Conservation (phyloP, 2,329 filamentous ascomycete species). For the Nigrospora osmanthi region DNA sequence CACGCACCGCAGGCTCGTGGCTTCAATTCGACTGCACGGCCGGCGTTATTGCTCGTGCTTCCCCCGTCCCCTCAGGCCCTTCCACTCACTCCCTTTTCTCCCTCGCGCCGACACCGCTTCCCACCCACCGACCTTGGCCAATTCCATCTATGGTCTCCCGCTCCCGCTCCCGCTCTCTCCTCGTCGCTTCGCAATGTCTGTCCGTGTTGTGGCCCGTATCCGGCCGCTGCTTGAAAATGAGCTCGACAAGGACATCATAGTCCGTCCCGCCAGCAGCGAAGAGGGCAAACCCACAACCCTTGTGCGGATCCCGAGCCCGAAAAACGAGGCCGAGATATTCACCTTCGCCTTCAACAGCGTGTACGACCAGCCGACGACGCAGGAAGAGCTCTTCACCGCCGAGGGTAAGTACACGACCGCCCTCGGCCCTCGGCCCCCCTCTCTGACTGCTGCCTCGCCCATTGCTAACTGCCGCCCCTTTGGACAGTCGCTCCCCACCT, state of each 20-base stretch:
- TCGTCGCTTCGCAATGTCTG: conserved; percentile 39
- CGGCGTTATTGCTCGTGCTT: too few relatives aligned
- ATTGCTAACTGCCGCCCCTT: conserved; percentile 8
- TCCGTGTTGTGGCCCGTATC: conserved; percentile 85
- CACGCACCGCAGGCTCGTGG: too few relatives aligned
- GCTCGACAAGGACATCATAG: conserved; percentile 79
- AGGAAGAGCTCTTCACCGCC: conserved; percentile 81
- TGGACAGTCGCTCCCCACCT: conserved; percentile 73
- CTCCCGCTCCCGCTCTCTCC: not conserved
- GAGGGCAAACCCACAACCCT: conserved; percentile 56
- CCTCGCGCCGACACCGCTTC: too few relatives aligned
- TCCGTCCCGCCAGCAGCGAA: conserved; percentile 57
- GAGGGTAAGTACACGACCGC: conserved; percentile 56
- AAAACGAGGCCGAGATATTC: conserved; percentile 85
- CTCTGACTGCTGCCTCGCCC: not conserved
- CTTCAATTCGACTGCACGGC: too few relatives aligned
- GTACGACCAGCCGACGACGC: conserved; percentile 71
- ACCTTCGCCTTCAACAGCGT: conserved; percentile 93
- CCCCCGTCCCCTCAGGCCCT: too few relatives aligned
- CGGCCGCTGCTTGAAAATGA: conserved; percentile 82
- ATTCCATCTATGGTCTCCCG: not conserved
- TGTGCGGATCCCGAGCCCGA: conserved; percentile 87
- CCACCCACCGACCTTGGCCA: too few relatives aligned
- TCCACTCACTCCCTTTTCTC: too few relatives aligned
- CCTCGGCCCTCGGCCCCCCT: too few relatives aligned